Base-by-base conservation (phyloP, 305 asterid genomes). In the Fraxinus ornus region DNA sequence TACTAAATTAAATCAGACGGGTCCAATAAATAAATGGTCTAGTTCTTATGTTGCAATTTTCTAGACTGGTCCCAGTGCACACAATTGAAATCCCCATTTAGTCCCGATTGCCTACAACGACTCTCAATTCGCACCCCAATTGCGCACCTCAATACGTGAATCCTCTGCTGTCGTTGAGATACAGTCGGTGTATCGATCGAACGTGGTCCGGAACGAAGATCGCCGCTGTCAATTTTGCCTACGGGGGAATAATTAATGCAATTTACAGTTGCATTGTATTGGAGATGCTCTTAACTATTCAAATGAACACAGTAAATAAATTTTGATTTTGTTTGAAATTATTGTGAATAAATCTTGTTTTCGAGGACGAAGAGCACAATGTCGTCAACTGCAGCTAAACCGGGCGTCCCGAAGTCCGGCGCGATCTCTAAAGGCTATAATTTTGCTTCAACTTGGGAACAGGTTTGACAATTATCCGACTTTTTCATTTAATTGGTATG, bases 381-480 rank as follows among this genome's bases (percentile, higher is more conserved):
- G 97, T 87, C 91, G 64, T 81, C 92, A 70, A 78, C 79, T 52
- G 73, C 86, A 79, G 75, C 89, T 79, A 89, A 85, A 84, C 62
- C 88, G 41, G 85, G 88, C 71, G 90, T 90, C 35, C 93, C 95
- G 2, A 92, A 89, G 83, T 92, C 95, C 30, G 98, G 95, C 83
- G 97, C 97, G 77, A 88, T 93, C 86, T 94, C 97, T 75, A 93
- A 89, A 86, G 97, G 98, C 83, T 96, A 94, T 87, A 96, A 92
- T 83, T 96, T 96, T 33, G 96, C 98, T 86, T 96, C 99, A 85
- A 91, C 88, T 74, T 94, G 99, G 99, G 99, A 96, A 79, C 98
- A 93, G 90, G 99, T 94, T 39, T 7, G 57, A 1, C 75, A 41
- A 81, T 80, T 66, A 3, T n/a, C 33, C 62, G 33, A 78, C 76